Evolutionary conservation across 1,284 basidiomycete species (phyloP), one percentile per base, ranked within the genome.

Genomic region (Pseudozyma tsukubaensis): DNA sequence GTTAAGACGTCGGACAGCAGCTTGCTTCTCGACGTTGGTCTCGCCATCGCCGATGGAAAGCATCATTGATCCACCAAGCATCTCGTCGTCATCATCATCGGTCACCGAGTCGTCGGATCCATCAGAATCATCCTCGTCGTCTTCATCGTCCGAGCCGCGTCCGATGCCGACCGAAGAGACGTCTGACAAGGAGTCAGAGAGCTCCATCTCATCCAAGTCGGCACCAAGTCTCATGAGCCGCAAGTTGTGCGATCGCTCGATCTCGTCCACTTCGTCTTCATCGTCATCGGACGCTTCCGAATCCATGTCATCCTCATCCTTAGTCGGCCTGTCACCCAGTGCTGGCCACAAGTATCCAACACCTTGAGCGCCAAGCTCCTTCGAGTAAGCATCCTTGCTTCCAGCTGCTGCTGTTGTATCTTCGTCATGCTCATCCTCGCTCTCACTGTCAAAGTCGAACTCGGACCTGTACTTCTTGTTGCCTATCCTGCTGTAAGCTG

Each of bases 401-500:
- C 16, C 51, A 4, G 43, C 45, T 24, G 63, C 16, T n/a, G 70
- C 72, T 32, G 67, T 77, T 29, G 59, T 72, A 40, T 62, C 53
- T n/a, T 77, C 79, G 37, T 80, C 78, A 2, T 44, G 65, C 13
- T 65, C 66, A 37, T 72, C 72, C 19, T 72, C 71, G 24, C 65
- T 61, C 19, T 74, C 72, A 34, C 72, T 75, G 36, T 72, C 70
- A 48, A 72, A 71, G 58, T 80, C 73, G 16, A 57, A 60, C 7
- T 64, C 69, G 18, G 67, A 67, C n/a, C 63, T 58, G 45, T 50
- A 72, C 39, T 54, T 83, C 3, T 80, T 80, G 24, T 76, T 86
- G 87, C 53, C 90, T 89, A 98, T 87, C 57, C 93, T 87, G 74
- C 90, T 89, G 79, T 92, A 94, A 21, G 89, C 89, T 24, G 87